Conservation (phyloP, 2,329 filamentous ascomycete species). For the Incumbomyces delicatus region DNA sequence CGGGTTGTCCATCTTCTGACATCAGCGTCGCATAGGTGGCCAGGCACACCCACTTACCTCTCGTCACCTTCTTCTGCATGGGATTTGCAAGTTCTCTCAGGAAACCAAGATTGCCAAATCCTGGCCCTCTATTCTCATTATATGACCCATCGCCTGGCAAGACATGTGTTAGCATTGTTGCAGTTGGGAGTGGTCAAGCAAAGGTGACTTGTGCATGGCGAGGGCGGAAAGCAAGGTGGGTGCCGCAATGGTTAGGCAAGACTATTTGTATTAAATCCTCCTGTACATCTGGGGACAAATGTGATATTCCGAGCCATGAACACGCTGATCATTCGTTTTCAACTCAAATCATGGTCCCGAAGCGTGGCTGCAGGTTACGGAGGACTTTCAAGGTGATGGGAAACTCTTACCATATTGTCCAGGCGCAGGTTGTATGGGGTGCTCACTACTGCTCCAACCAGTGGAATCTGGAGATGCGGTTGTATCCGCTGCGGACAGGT, state of each 20-base stretch:
- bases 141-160: neutral
- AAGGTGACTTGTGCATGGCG: neutral
- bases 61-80: slow-evolving; percentile 60
- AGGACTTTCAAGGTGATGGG: neutral
- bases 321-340: too few relatives aligned
- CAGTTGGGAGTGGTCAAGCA: neutral
- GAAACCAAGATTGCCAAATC: slow-evolving; percentile 34
- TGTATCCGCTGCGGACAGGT: neutral
- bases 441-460: slow-evolving; percentile 1
- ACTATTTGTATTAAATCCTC: too few relatives aligned
- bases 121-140: neutral
- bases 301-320: too few relatives aligned
- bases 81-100: slow-evolving; percentile 52
- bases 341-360: neutral
- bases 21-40: too few relatives aligned
- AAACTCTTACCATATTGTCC: neutral
- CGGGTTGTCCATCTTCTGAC: slow-evolving; percentile 62
- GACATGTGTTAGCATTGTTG: neutral
- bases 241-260: too few relatives aligned
- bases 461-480: neutral
- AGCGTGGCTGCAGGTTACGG: neutral
- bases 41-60: slow-evolving; percentile 43
- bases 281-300: too few relatives aligned
- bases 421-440: neutral
- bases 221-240: neutral